Base-by-base conservation (phyloP, 495 filamentous ascomycete species). In the Penicillium steckii region DNA sequence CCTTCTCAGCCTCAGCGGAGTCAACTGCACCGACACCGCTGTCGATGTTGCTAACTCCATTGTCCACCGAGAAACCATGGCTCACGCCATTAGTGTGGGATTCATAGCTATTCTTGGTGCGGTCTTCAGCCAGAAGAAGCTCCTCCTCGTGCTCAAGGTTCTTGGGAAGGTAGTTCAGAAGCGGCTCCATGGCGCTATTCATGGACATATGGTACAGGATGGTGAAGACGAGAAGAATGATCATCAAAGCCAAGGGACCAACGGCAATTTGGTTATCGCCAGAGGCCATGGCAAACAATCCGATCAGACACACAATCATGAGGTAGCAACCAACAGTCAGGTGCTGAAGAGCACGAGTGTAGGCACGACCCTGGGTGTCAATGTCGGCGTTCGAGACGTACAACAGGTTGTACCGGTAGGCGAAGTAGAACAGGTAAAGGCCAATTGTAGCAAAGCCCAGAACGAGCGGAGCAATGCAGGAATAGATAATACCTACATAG, bases 331-430 rank as follows among this genome's bases (percentile, higher is more conserved):
- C 94, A 1, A 88, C 85, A 35, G 92, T 87, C 53, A 95, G 83
- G 56, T 98, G 94, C 67, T 97, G 91, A 54, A 98, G 72, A n/a
- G 89, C 94, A 29, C 85, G 84, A 4, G 88, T 85, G 65, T 97
- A 98, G 54, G 88, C 82, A 29, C 88, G 82, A 48, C 94, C 94
- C 57, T 95, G 90, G 22, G 94, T 97, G 71, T 98, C 93, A 64
- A 97, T 86, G 46, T 78, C 55, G 24, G 87, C 80, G 61, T 95
- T 89, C 45, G 86, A 90, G 44, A 96, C 90, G 69, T 95, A 98
- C 42, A 98, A 80, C 60, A 97, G 66, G 65, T 98, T 96, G 79
- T 98, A 97, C 4, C 91, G 84, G 81, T 89, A 97, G 48, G 94
- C 92, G 42, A 95, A 76, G 71, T 97, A 97, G 72, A 98, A 90